Conservation (phyloP, 1,139 yeast species). For the Geotrichum candidum region DNA sequence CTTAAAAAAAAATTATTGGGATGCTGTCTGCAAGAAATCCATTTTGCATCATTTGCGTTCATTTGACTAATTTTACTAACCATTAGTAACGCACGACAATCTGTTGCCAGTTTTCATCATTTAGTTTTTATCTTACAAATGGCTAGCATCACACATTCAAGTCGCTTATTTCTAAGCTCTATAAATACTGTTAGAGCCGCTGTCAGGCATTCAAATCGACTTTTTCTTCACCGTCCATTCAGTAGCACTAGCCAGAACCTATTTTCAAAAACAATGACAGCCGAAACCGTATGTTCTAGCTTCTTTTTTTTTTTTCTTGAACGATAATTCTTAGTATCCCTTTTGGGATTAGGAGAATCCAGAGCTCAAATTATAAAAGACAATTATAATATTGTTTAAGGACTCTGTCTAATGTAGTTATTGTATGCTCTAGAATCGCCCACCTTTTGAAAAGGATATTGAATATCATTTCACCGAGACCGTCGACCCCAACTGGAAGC, state of each 20-base stretch:
- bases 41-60: too few species aligned
- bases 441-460: slow-evolving; percentile 27
- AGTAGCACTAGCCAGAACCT: neutral
- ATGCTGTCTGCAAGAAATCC: too few species aligned
- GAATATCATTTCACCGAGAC: slow-evolving; percentile 23
- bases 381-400: neutral
- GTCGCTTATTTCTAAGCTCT: neutral
- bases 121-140: neutral
- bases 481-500: slow-evolving; percentile 38
- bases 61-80: too few species aligned
- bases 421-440: neutral
- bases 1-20: too few species aligned
- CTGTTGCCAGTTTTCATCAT: neutral
- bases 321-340: neutral
- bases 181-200: neutral
- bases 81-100: too few species aligned
- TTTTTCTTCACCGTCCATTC: neutral
- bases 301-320: neutral
- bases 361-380: neutral
- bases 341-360: neutral
- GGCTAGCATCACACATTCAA: neutral
- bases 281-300: neutral
- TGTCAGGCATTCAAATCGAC: neutral
- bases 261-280: neutral
- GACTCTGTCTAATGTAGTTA: neutral